Conservation (phyloP, 78 protist genomes). For the Tieghemostelium lacteum region DNA sequence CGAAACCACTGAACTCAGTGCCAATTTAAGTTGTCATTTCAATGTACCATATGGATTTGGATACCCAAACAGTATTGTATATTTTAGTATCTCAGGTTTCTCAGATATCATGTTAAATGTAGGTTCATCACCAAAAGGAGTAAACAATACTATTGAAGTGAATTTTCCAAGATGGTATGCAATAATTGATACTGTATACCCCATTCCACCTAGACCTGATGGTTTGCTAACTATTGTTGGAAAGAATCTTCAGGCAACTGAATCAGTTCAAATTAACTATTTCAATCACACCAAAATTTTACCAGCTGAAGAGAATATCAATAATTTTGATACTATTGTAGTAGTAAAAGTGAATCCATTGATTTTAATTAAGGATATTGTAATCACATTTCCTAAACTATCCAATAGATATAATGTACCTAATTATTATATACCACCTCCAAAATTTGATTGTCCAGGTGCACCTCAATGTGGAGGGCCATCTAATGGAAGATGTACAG, state of each 20-base stretch:
- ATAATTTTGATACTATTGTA: too few species aligned
- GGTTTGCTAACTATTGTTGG: constrained; percentile 6
- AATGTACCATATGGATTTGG: constrained; percentile 68
- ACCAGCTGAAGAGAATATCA: too few species aligned
- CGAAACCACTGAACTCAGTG: not conserved
- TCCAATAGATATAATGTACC: too few species aligned
- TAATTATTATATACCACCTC: too few species aligned
- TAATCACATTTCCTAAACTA: too few species aligned
- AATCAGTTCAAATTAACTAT: not conserved
- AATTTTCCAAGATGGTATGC: not conserved
- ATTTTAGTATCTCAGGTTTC: constrained; percentile 20
- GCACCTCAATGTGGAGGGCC: not conserved
- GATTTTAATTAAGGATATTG: too few species aligned
- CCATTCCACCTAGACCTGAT: not conserved
- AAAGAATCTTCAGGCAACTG: not conserved
- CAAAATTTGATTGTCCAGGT: not conserved
- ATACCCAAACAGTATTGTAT: not conserved
- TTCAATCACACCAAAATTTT: too few species aligned
- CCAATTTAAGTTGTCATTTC: constrained; percentile 1
- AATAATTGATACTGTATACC: not conserved
- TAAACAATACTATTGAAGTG: not conserved
- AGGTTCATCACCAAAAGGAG: constrained; percentile 25
- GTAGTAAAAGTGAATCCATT: too few species aligned
- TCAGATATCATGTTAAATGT: constrained; percentile 19
- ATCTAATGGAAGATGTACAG: not conserved